These are phyloP conservation scores for Ceraceosorus guamensis DNA, from an alignment of 1,284 basidiomycete genomes.

Conservation along the genomic window DNA sequence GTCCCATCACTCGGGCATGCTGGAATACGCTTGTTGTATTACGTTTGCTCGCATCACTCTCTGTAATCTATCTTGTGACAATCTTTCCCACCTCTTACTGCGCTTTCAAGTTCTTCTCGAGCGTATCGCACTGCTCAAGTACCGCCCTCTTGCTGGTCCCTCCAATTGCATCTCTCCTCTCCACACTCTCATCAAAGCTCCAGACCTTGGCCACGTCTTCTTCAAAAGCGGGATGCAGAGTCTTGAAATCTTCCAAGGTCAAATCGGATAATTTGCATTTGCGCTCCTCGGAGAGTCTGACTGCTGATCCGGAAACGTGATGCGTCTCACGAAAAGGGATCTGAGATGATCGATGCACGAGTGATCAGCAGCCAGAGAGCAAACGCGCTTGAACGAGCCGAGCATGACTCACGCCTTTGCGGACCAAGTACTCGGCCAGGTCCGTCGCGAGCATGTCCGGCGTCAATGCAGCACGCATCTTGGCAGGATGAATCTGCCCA, in stretches of 20 bases:
- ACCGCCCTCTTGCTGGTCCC: conserved; percentile 80
- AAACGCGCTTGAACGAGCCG: not conserved
- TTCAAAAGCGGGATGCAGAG: conserved; percentile 68
- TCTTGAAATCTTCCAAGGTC: conserved; percentile 69
- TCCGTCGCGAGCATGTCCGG: conserved; percentile 97
- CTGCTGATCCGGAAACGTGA: conserved; percentile 91
- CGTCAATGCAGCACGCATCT: conserved; percentile 81
- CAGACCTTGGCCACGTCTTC: conserved; percentile 61
- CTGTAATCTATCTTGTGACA: no score
- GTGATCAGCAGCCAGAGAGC: not conserved
- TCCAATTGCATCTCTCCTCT: conserved; percentile 83
- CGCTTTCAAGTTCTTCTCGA: conserved; percentile 23
- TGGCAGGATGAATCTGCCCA: conserved; percentile 76
- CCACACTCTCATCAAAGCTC: conserved; percentile 61
- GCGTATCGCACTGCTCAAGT: conserved; percentile 59
- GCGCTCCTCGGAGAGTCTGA: conserved; percentile 80
- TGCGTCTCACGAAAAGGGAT: conserved; percentile 95
- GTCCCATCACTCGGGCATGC: no score
- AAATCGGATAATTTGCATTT: conserved; percentile 74
- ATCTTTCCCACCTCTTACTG: no score
- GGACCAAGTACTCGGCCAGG: conserved; percentile 92
- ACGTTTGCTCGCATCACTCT: no score
- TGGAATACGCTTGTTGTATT: no score
- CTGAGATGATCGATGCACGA: conserved; percentile 21
- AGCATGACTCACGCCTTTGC: conserved; percentile 76